These are phyloP conservation scores for Aureobasidium subglaciale DNA, from an alignment of 2,329 filamentous ascomycete genomes.

Conservation along the genomic window DNA sequence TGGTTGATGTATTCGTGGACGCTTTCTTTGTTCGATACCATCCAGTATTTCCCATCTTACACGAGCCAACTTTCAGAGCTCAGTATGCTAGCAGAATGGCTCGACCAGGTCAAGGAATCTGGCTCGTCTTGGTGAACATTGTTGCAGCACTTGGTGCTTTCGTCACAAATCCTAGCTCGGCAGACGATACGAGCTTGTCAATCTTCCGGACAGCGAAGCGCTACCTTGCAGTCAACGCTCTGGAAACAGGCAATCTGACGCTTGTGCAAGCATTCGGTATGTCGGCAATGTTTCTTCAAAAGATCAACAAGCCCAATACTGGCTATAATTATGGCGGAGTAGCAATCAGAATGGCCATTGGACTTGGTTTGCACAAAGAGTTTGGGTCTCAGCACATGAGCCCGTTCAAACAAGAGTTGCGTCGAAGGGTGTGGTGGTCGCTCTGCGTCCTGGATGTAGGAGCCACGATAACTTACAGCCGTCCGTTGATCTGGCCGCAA, in stretches of 20 bases:
- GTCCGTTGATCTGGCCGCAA: slow-evolving; percentile 40
- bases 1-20: slow-evolving; percentile 20
- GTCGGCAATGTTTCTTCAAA: slow-evolving; percentile 44
- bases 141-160: slow-evolving; percentile 41
- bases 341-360: slow-evolving; percentile 44
- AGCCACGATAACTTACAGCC: slow-evolving; percentile 45
- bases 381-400: slow-evolving; percentile 42
- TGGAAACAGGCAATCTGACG: slow-evolving; percentile 44
- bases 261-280: slow-evolving; percentile 42
- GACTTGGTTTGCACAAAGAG: slow-evolving; percentile 45
- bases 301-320: slow-evolving; percentile 45
- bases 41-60: slow-evolving; percentile 40
- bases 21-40: slow-evolving; percentile 43
- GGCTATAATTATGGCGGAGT: slow-evolving; percentile 45
- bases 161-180: slow-evolving; percentile 29
- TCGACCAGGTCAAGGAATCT: slow-evolving; percentile 35
- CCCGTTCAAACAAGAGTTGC: slow-evolving; percentile 31
- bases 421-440: slow-evolving; percentile 31
- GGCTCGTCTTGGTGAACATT: slow-evolving; percentile 41
- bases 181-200: slow-evolving; percentile 36
- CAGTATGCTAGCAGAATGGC: slow-evolving; percentile 40
- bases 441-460: slow-evolving; percentile 43
- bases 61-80: slow-evolving; percentile 42
- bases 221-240: slow-evolving; percentile 39
- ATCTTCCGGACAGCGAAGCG: slow-evolving; percentile 41